These are phyloP conservation scores for Cryptococcus maquisensis DNA, from an alignment of 1,284 basidiomycete genomes.

Conservation along the genomic window DNA sequence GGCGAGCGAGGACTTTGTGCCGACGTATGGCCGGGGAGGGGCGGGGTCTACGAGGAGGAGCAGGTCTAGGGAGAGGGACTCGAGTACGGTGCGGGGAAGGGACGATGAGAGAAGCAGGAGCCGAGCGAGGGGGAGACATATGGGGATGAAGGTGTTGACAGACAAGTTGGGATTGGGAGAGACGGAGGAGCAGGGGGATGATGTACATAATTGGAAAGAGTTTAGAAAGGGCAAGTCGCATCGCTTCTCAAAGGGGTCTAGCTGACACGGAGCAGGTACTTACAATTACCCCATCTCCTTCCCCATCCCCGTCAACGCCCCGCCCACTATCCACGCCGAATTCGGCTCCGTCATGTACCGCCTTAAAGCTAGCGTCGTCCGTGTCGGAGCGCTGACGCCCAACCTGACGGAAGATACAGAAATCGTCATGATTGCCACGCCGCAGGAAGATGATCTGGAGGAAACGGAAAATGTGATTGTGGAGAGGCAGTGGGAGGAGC, in stretches of 20 bases:
- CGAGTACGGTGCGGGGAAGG: conserved; percentile 2
- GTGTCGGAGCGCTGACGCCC: conserved; percentile 73
- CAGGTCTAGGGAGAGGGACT: conserved; percentile 22
- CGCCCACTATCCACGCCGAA: conserved; percentile 73
- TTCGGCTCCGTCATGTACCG: conserved; percentile 77
- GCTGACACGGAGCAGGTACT: conserved; percentile 56
- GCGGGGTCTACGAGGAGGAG: conserved; percentile 28
- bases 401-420: conserved; percentile 70
- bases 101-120: conserved; percentile 37
- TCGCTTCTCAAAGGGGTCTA: not conserved
- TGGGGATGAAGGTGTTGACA: conserved; percentile 47
- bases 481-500: conserved; percentile 86
- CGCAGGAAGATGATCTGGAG: conserved; percentile 72
- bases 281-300: conserved; percentile 95
- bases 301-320: conserved; percentile 71
- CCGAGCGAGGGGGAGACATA: conserved; percentile 44
- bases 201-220: conserved; percentile 69
- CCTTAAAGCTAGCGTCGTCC: conserved; percentile 76
- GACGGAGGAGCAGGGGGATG: conserved; percentile 50
- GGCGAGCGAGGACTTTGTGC: conserved; percentile 8
- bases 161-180: conserved; percentile 42
- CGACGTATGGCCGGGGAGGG: conserved; percentile 26
- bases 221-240: conserved; percentile 72
- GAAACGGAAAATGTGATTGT: conserved; percentile 78
- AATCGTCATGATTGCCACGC: conserved; percentile 71